Conservation (phyloP, 805 yeast species). For the Millerozyma miso region DNA sequence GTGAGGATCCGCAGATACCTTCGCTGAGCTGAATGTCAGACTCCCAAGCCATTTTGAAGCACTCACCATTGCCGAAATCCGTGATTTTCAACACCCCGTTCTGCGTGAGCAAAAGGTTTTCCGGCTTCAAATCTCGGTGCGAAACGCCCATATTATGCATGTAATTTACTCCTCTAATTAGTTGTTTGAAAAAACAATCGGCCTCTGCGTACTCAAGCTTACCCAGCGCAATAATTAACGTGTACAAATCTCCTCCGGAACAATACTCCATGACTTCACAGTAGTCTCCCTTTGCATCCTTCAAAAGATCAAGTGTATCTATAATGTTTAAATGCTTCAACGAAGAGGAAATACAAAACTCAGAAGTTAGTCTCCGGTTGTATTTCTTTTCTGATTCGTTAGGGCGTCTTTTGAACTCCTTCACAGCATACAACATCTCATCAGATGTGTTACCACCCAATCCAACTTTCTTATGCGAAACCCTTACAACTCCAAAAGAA, state of each 20-base stretch:
- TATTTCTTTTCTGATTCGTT: slow-evolving; percentile 64
- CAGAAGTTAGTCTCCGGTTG: slow-evolving; percentile 70
- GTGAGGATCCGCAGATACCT: slow-evolving; percentile 82
- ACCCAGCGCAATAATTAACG: slow-evolving; percentile 71
- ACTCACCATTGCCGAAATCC: slow-evolving; percentile 84
- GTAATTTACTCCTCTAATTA: slow-evolving; percentile 77
- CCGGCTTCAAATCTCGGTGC: slow-evolving; percentile 88
- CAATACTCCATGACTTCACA: slow-evolving; percentile 86
- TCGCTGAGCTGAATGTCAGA: slow-evolving; percentile 61
- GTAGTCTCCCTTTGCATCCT: slow-evolving; percentile 78
- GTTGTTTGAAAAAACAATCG: slow-evolving; percentile 85
- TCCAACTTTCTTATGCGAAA: slow-evolving; percentile 64
- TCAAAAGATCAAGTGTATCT: slow-evolving; percentile 67
- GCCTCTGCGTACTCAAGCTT: slow-evolving; percentile 79
- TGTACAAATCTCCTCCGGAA: slow-evolving; percentile 75
- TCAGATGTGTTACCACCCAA: slow-evolving; percentile 18
- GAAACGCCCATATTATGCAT: slow-evolving; percentile 90
- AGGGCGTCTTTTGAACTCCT: slow-evolving; percentile 66
- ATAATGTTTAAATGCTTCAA: slow-evolving; percentile 76
- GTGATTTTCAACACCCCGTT: slow-evolving; percentile 75
- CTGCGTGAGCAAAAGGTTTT: slow-evolving; percentile 69
- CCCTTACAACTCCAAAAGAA: slow-evolving; percentile 88
- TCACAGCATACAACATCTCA: slow-evolving; percentile 75
- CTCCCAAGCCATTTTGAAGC: slow-evolving; percentile 85
- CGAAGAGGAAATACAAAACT: slow-evolving; percentile 77